Conservation (phyloP, 306 rosid species). For the Corylus americana region DNA sequence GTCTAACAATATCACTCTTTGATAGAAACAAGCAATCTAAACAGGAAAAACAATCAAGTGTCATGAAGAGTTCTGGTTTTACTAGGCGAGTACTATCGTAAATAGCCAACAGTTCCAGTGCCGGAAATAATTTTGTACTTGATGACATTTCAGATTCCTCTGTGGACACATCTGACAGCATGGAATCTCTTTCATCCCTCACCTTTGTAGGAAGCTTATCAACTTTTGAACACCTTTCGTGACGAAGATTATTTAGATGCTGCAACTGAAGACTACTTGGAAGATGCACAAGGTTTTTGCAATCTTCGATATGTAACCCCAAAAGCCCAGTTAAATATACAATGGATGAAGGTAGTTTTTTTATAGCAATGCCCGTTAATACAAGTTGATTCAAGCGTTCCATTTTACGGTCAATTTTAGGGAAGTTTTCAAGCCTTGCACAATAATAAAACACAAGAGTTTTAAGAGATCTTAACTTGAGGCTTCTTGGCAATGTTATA, state of each 20-base stretch:
- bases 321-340: neutral
- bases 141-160: neutral
- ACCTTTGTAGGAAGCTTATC: neutral
- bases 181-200: neutral
- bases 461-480: neutral
- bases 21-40: neutral
- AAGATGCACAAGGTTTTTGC: neutral
- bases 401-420: neutral
- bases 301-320: neutral
- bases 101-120: too few species aligned
- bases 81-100: neutral
- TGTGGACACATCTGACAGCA: neutral
- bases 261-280: neutral
- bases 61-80: neutral
- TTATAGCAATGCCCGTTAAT: neutral
- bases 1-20: neutral
- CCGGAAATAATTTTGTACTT: neutral
- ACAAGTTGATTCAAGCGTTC: neutral
- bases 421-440: neutral
- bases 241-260: neutral
- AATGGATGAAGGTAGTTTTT: neutral
- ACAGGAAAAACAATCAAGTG: neutral
- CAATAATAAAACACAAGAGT: neutral
- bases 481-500: neutral
- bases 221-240: neutral